A percentile compares a stretch with the other conserved stretches of the same genome.
Conservation (phyloP, 1,139 yeast genomes). For the Blastobotrys proliferans region DNA sequence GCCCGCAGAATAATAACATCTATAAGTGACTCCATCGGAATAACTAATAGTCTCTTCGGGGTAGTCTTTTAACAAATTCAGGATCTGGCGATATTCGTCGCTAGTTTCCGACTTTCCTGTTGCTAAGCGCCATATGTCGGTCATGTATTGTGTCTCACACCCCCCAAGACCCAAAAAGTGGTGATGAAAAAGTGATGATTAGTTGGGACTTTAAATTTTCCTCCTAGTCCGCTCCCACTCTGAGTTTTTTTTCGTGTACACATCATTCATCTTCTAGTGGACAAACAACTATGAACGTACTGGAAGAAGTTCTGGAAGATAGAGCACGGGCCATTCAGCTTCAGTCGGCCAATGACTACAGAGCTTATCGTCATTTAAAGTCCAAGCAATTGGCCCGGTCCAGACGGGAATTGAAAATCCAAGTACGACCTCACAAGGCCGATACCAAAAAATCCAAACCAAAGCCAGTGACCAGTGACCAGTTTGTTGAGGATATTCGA, state of each 20-base stretch:
- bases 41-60: slow-evolving; percentile 17
- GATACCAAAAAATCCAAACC: slow-evolving; percentile 29
- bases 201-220: too few species aligned
- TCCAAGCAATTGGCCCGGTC: slow-evolving; percentile 48
- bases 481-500: slow-evolving; percentile 44
- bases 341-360: slow-evolving; percentile 39
- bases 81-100: neutral
- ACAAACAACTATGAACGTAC: slow-evolving; percentile 24
- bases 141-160: neutral
- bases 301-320: slow-evolving; percentile 29
- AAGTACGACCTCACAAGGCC: slow-evolving; percentile 48
- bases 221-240: too few species aligned
- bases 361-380: slow-evolving; percentile 31
- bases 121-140: neutral
- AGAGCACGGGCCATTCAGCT: slow-evolving; percentile 36
- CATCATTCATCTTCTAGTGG: too few species aligned
- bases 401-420: slow-evolving; percentile 54
- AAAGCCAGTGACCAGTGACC: slow-evolving; percentile 39
- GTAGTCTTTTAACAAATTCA: neutral
- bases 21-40: slow-evolving; percentile 20
- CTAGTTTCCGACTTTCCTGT: neutral
- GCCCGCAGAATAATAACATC: slow-evolving; percentile 25
- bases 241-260: too few species aligned
- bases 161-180: neutral
- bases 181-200: neutral